phyloP scores from a whole-genome alignment of 2,329 filamentous ascomycete species.

The Coniochaeta pulveracea region DNA sequence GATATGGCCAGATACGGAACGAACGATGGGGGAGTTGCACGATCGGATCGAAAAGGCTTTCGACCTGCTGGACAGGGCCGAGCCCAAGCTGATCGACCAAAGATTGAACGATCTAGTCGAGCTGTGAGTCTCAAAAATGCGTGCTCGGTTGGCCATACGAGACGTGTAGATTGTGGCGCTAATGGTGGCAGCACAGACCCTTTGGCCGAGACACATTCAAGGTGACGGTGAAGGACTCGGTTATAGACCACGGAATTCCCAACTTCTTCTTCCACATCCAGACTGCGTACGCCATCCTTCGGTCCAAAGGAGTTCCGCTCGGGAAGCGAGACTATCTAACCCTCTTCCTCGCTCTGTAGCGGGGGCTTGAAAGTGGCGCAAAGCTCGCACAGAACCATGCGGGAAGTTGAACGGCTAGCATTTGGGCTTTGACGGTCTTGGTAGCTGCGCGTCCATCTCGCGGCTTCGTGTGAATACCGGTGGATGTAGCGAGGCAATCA shows the following conservation, averaged over 20 bases:
- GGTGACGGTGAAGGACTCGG: conserved; percentile 4
- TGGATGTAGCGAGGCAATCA: too few relatives aligned
- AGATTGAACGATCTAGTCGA: conserved; percentile 8
- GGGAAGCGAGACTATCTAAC: conserved; percentile 43
- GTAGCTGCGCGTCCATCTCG: too few relatives aligned
- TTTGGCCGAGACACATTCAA: background rate
- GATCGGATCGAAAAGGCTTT: conserved; percentile 9
- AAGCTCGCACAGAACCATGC: too few relatives aligned
- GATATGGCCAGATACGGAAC: conserved; percentile 12
- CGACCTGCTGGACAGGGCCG: conserved; percentile 9
- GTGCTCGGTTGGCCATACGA: background rate
- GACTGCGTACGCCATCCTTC: conserved; percentile 44
- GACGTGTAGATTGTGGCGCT: background rate
- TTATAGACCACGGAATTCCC: conserved; percentile 24
- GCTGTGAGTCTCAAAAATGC: conserved; percentile 8
- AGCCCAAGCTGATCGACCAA: conserved; percentile 7
- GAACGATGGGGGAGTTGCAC: conserved; percentile 10
- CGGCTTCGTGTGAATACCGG: too few relatives aligned
- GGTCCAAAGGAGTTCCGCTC: conserved; percentile 43
- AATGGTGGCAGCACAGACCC: background rate
- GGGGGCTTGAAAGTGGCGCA: too few relatives aligned
- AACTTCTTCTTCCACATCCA: conserved; percentile 51
- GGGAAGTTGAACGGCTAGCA: too few relatives aligned
- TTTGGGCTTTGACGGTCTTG: too few relatives aligned
- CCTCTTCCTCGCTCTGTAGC: conserved; percentile 9